Base-by-base conservation (phyloP, 768 basidiomycete genomes). In the Lactarius evosmus region DNA sequence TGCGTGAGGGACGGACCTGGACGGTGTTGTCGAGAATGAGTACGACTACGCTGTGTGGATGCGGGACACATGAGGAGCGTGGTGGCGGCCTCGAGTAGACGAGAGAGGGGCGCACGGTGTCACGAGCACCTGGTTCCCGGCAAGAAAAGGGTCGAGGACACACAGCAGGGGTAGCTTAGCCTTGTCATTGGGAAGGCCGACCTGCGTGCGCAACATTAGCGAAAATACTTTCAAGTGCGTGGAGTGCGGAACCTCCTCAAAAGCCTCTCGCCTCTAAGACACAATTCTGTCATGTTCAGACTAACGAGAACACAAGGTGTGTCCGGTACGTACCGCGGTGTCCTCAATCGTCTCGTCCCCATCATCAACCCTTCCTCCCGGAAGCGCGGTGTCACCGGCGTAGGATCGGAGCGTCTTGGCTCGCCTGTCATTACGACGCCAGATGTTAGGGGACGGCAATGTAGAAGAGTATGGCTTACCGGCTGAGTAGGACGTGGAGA, bases 381-480 rank as follows among this genome's bases (percentile, higher is more conserved):
- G 94, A 5, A 96, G 75, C 1, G 91, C 89, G 0, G 94, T 96
- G 72, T 95, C 94, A 0, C 91, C 91, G 0, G 93, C 89, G 69
- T 90, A 96, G 9, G 87, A 81, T 40, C 85, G 78, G 68, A 96
- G 76, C 3, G 83, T 83, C 0, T 87, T 79, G 1, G 93, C 85
- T 2, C 93, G 86, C 65, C 93, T 95, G 56, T 58, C 29, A 34
- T 11, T 5, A 56, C 54, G 29, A 51, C 32, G 33, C 55, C 46
- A 52, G 49, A 22, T 25, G 5, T 27, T 30, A 17, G 29, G 25
- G 55, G n/a, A n/a, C n/a, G 32, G 2, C 27, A 2, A 4, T 32
- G 33, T 27, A 22, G 25, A 19, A 58, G 33, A 63, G 34, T 6
- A 5, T 19, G 12, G 70, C 88, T 70, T 71, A 90, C 91, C 87